Base-by-base conservation (phyloP, 2,329 filamentous ascomycete genomes). In the Fusarium sp. region DNA sequence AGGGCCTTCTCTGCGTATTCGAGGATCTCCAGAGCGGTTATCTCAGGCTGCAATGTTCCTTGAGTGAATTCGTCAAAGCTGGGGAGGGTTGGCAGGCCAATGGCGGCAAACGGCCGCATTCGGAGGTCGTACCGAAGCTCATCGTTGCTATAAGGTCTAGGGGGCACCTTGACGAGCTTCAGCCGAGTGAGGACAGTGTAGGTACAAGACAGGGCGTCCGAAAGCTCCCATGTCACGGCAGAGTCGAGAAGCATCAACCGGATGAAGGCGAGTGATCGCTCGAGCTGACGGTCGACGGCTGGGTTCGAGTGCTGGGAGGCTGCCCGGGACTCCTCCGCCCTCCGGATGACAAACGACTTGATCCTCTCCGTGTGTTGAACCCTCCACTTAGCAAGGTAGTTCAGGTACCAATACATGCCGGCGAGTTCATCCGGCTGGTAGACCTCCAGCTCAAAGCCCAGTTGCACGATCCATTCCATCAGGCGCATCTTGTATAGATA, bases 361-460 rank as follows among this genome's bases (percentile, higher is more conserved):
- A 96, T 94, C 62, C 93, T 89, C 75, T 94, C 92, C 27, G 93
- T 84, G 77, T 98, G 90, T 79, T 91, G 87, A 53, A 90, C 83
- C 70, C 92, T 86, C 64, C 92, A 90, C 79, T 91, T 89, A 78
- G 93, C 86, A 67, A 97, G 84, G 83, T 94, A 90, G 75, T 93
- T 90, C 71, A 98, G 84, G 80, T 98, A 95, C 91, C 93, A 96
- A 81, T 98, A 98, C 93, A 98, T 97, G 27, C 91, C 91, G 1
- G 91, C 89, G 11, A 96, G 87, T 81, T 99, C 96, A 80, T 97
- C 93, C 0, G 91, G 88, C 62, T 96, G 91, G 81, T 98, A 98
- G 11, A 98, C 90, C 49, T 96, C 92, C 14, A 98, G 91, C 82
- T 99, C 96, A 81, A 99, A 98, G 14, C 97, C 96, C 35, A 98